Base-by-base conservation (phyloP, 2,329 filamentous ascomycete species). In the Tolypocladium nubicola region DNA sequence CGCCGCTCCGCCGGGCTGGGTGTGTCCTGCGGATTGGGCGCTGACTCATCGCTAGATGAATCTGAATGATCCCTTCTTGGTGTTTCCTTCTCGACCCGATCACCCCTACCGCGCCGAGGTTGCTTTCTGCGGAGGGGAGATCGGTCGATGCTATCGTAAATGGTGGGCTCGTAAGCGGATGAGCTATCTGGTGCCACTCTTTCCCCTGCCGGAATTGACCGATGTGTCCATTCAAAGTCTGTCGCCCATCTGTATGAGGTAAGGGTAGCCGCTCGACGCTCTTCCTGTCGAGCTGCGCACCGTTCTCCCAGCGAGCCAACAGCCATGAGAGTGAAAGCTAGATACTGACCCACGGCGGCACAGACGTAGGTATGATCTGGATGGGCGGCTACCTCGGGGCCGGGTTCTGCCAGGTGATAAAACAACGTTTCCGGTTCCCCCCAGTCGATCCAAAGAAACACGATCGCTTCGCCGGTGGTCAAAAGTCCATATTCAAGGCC, bases 401-500 rank as follows among this genome's bases (percentile, higher is more conserved):
- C 50, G 5, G 68, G 69, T 59, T 70, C 65, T 1, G 68, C 67
- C 14, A 73, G 55, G 55, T 71, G 66, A 56, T 69, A 73, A 23
- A 61, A 64, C 1, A 73, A 60, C 13, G 61, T 67, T 6, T 54
- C 56, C 0, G 67, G 65, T 23, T 70, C 41, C 1, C 45, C 14
- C 65, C 61, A 69, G 55, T 70, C 60, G 16, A 76, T 59, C 40
- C 68, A 70, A 26, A 79, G 68, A 59, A 78, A 79, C 37, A 78
- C 70, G 54, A 71, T 73, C 1, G 70, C 70, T 61, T 79, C 71
- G 39, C 74, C 73, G 0, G 72, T 78, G 16, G 67, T 72, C n/a
- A 80, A 56, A 33, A 70, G 66, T 14, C 76, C 70, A 59, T 76
- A 77, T 57, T 75, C 69, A 8, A 78, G 66, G 0, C 78, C 73